Evolutionary conservation across 306 rosid genomes (phyloP), one percentile per base, ranked within the genome.

Genomic region (Myrica gale): DNA sequence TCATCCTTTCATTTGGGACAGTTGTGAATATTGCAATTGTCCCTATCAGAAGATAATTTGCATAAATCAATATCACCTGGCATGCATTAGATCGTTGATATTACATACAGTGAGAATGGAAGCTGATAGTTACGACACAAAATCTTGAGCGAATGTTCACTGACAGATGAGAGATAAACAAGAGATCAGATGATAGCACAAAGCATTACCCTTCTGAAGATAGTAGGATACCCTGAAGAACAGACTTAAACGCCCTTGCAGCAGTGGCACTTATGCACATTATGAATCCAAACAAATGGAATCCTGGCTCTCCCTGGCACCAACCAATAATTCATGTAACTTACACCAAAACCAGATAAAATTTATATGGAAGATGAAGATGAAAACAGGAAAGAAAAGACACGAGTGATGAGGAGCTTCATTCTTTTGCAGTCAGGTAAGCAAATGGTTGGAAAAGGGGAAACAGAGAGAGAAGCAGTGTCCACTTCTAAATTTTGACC

Each of bases 211-310:
- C 98, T 84, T 92, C 97, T n/a, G 97, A 90, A 79, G 99, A 92
- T 81, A 95, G 94, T 62, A 95, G 87, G 83, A 95, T 88, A 77
- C 97, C 87, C 87, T 95, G 98, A 76, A 95, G 98, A 71, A 95
- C 97, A 84, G 97, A 92, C 88, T 95, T 95, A 84, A 95, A 95
- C 60, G 99, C 99, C 87, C 99, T 95, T 63, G 99, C 99, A 57
- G 97, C 99, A 17, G 99, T 95, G 66, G 99, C 99, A 65, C 93
- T 84, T 62, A 95, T 78, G 87, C 99, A 95, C 97, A 95, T 85
- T n/a, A 92, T 50, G 85, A 95, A 95, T 79, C 98, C 99, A 73
- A 90, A 95, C 74, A 87, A 74, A 84, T 95, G 98, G 83, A 95
- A 95, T 42, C 96, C 89, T 3, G 99, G 99, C 77, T 95, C 99